Conservation (phyloP, 345 rosid genomes). For the Aquilaria malaccensis region DNA sequence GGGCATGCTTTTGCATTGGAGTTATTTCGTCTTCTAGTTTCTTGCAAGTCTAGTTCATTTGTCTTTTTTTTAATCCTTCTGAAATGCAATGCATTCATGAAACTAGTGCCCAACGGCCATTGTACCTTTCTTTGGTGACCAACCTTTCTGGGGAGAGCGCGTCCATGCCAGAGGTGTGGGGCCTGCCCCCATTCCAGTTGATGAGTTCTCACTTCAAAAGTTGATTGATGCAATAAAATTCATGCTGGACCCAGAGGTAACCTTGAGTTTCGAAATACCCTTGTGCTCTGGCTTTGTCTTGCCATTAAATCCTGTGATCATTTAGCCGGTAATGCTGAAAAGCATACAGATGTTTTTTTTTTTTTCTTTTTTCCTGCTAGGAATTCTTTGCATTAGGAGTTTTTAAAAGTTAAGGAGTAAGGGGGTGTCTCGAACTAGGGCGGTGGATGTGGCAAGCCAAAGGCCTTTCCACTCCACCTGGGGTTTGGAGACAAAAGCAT, state of each 20-base stretch:
- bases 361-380: neutral
- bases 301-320: no score
- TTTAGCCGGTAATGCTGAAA: no score
- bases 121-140: conserved; percentile 97
- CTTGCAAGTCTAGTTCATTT: neutral
- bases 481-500: no score
- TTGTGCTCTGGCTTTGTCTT: no score
- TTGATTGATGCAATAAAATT: conserved; percentile 64
- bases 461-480: no score
- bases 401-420: no score
- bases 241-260: conserved; percentile 64
- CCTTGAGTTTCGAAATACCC: conserved; percentile 2
- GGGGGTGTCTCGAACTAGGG: no score
- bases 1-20: conserved; percentile 2
- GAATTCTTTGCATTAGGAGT: neutral
- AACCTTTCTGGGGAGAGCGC: conserved; percentile 96
- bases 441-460: no score
- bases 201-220: conserved; percentile 78
- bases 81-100: neutral
- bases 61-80: conserved; percentile 1
- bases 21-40: conserved; percentile 3
- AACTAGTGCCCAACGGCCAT: conserved; percentile 91
- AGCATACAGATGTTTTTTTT: neutral
- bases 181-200: conserved; percentile 85
- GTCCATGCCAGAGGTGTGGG: conserved; percentile 93